Percentiles rank a stretch among this genome's conserved stretches.
phyloP scores from a whole-genome alignment of 73 alveolate genomes.

The Stentor coeruleus region DNA sequence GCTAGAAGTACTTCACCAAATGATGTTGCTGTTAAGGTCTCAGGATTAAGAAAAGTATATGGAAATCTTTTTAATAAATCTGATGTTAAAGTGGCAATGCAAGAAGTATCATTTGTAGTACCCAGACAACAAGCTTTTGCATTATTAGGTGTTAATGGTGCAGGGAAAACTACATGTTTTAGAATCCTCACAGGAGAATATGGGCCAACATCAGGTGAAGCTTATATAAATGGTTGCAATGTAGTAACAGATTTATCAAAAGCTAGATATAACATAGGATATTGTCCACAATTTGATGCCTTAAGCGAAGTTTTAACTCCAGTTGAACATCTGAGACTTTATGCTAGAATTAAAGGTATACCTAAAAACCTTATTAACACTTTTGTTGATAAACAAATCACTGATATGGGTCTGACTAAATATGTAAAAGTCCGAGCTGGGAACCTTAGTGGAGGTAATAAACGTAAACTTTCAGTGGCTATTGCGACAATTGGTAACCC shows the following conservation, averaged over 20 bases:
- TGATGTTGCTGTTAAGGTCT: constrained; percentile 50
- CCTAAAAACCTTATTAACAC: constrained; percentile 33
- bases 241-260: constrained; percentile 39
- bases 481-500: constrained; percentile 96
- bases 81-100: constrained; percentile 54
- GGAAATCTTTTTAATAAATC: constrained; percentile 43
- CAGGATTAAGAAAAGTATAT: constrained; percentile 62
- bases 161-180: constrained; percentile 76
- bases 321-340: constrained; percentile 87
- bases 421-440: constrained; percentile 79
- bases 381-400: constrained; percentile 54
- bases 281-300: constrained; percentile 97
- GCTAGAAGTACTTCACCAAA: constrained; percentile 42
- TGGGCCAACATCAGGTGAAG: constrained; percentile 82
- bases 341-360: constrained; percentile 91
- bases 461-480: constrained; percentile 94
- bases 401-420: constrained; percentile 59
- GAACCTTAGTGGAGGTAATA: constrained; percentile 93
- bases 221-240: constrained; percentile 68
- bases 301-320: constrained; percentile 90
- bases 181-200: constrained; percentile 88
- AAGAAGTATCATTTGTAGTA: constrained; percentile 68
- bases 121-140: constrained; percentile 80
- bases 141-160: constrained; percentile 80
- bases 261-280: constrained; percentile 83